Evolutionary conservation across 2,329 filamentous ascomycete genomes (phyloP).

Genomic region (Corynespora cassiicola): DNA sequence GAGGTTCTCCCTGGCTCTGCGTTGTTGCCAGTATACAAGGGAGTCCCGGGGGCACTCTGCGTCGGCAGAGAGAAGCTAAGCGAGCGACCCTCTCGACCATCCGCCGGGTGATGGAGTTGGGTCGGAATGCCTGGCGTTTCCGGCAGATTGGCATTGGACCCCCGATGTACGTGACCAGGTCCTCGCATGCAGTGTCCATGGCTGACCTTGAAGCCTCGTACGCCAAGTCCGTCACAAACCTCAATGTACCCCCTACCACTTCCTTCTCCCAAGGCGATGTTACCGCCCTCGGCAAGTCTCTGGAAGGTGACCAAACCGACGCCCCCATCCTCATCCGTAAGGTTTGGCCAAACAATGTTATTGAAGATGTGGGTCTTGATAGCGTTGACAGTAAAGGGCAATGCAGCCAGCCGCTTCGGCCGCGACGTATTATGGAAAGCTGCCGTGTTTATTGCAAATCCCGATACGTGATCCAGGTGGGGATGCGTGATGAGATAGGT

Average conservation of each 20-base stretch:
- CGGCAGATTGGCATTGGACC: constrained; percentile 49
- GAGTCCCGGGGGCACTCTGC: constrained; percentile 45
- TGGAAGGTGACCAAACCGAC: constrained; percentile 92
- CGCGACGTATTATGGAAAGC: constrained; percentile 76
- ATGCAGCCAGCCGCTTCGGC: constrained; percentile 84
- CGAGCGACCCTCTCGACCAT: constrained; percentile 35
- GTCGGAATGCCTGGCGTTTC: constrained; percentile 39
- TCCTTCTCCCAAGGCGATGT: constrained; percentile 80
- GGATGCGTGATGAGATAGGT: constrained; percentile 94
- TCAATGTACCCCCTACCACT: constrained; percentile 85
- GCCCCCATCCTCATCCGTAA: constrained; percentile 94
- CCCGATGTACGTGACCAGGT: constrained; percentile 48
- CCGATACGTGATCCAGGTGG: constrained; percentile 93
- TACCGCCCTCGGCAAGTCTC: constrained; percentile 86
- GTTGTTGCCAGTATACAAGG: constrained; percentile 24
- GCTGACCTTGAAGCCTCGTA: constrained; percentile 85
- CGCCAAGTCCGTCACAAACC: constrained; percentile 85
- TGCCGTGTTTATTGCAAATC: constrained; percentile 92
- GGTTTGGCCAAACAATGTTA: constrained; percentile 95
- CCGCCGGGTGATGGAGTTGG: constrained; percentile 19
- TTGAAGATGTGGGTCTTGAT: constrained; percentile 97
- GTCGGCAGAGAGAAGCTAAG: constrained; percentile 42
- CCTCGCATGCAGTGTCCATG: constrained; percentile 88
- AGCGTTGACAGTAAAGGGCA: constrained; percentile 88
- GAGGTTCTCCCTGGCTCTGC: constrained; percentile 25